Base-by-base conservation (phyloP, 2,329 filamentous ascomycete genomes). In the Beauveria sp. region DNA sequence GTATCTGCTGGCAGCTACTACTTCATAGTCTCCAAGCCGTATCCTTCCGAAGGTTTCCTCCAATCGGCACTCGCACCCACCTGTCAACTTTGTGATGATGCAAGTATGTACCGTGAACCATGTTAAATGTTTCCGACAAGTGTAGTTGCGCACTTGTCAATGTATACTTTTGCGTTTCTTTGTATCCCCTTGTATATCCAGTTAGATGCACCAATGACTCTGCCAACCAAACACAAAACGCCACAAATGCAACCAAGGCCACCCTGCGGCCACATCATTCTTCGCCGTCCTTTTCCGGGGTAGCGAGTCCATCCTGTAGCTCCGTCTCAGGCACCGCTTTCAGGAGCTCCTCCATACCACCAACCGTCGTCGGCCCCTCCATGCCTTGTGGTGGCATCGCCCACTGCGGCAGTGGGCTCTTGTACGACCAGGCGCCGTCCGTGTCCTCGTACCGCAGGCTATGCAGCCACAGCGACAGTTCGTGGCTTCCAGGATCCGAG, bases 401-500 rank as follows among this genome's bases (percentile, higher is more conserved):
- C 95, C 95, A 99, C 22, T 79, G 78, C 1, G 95, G 95, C 71
- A 97, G 79, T 26, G 86, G 84, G 66, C 93, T 97, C 70, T 88
- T 85, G 73, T 97, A 98, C 59, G 86, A 86, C 95, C 95, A 99
- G 59, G 81, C 81, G 4, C 93, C 93, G 28, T 87, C 86, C 28
- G 87, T 84, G 72, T 93, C 93, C 67, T 93, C 88, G 73, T 99
- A 99, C 51, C 90, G 86, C 64, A 92, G 85, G 62, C 93, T 96
- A 77, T 99, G 95, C 64, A 99, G 80, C 83, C 93, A 99, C 46
- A 99, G 88, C 0, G 90, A 91, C 52, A 99, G 80, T 77, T 99
- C 95, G 69, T 98, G 93, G 48, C 81, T 76, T 1, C 93, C 93
- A 0, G 95, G 95, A 71, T 99, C 95, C 18, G 90, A 96, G 75